Base-by-base conservation (phyloP, 495 filamentous ascomycete species). In the Podospora sp. region DNA sequence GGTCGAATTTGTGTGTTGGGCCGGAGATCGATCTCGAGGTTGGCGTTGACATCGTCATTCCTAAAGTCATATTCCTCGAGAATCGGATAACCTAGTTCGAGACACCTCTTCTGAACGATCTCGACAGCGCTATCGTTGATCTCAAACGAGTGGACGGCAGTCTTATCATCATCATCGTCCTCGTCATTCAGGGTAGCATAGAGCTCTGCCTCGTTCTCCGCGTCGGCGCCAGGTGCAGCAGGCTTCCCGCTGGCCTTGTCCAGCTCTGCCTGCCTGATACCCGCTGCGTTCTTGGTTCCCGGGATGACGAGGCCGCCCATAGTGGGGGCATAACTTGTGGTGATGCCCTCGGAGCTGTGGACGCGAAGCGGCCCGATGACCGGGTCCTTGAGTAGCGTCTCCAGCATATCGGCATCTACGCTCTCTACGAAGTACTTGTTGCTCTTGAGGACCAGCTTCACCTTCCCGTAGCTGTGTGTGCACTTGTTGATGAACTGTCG, bases 1-100 rank as follows among this genome's bases (percentile, higher is more conserved):
- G 86, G 89, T 73, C 93, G 89, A 72, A 96, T 97, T 72, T 91
- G 88, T 0, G 92, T 92, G 72, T 87, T 88, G 1, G 93, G 92
- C 73, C 88, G 89, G 55, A 97, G 81, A 76, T 97, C 93, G 69
- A 99, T 98, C 60, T 97, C 92, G 1, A 98, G 81, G 55, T 91
- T 96, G 0, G 93, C 85, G 72, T 98, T 99, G 65, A 88, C 83
- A 35, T 90, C 86, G 75, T 99, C 96, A 69, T 94, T 94, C n/a
- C 93, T 86, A 76, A 97, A 98, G 73, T 98, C 96, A 77, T 99
- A 98, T 76, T 99, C 95, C 77, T 97, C 96, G 29, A 97, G 82
- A 27, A 97, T 89, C 5, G 94, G 96, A 69, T 90, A 91, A 20
- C 88, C 89, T 51, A 99, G 88, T 18, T 92, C 89, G 62, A 95